Evolutionary conservation across 23 red algal genomes (phyloP).

Genomic region (Gracilariopsis chorda): DNA sequence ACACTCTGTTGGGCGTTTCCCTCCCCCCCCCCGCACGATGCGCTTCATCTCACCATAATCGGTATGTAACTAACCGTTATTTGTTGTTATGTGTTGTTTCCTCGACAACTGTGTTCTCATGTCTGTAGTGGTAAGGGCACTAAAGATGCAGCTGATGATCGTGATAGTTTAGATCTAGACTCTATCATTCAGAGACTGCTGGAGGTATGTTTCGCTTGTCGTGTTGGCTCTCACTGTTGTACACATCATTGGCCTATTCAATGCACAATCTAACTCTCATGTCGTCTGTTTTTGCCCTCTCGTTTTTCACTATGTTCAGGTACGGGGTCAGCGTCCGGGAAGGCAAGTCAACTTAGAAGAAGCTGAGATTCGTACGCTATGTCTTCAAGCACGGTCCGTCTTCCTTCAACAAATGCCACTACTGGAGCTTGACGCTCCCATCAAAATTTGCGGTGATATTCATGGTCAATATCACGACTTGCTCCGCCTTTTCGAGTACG

Average conservation of each 20-base stretch:
- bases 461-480: slow-evolving; percentile 99
- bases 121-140: slow-evolving; percentile 38
- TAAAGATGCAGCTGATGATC: slow-evolving; percentile 60
- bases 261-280: neutral
- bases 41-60: no score
- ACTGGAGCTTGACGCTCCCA: slow-evolving; percentile 95
- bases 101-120: no score
- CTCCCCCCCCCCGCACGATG: no score
- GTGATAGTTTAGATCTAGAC: slow-evolving; percentile 80
- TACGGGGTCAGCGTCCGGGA: slow-evolving; percentile 79
- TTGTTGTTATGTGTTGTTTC: no score
- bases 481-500: slow-evolving; percentile 98
- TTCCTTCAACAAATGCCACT: slow-evolving; percentile 91
- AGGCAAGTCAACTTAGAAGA: slow-evolving; percentile 91
- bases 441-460: slow-evolving; percentile 99
- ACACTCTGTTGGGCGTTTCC: no score
- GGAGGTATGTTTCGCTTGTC: slow-evolving; percentile 48
- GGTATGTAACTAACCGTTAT: no score
- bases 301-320: neutral
- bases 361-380: slow-evolving; percentile 86
- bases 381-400: slow-evolving; percentile 84
- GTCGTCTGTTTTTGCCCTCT: neutral
- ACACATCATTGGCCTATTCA: no score
- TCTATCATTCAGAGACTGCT: slow-evolving; percentile 87
- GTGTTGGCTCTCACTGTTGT: neutral